These are phyloP conservation scores for Agrostemma githago DNA, from an alignment of 148 eudicot species.

Conservation along the genomic window DNA sequence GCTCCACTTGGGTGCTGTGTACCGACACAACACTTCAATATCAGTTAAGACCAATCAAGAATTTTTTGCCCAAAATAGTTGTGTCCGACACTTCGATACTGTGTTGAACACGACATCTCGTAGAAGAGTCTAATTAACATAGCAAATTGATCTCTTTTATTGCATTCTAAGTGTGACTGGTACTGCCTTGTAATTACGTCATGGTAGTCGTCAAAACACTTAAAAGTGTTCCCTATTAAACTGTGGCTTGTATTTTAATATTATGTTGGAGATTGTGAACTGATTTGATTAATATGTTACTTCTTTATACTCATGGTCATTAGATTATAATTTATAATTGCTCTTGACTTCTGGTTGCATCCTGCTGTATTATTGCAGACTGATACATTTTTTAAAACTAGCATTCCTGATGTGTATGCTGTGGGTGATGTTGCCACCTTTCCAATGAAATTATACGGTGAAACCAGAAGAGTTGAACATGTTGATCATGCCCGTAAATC, in stretches of 20 bases:
- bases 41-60: no score
- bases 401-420: constrained; percentile 81
- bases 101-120: no score
- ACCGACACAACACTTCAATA: no score
- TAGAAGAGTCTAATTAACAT: no score
- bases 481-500: constrained; percentile 98
- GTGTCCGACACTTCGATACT: no score
- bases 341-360: constrained; percentile 7
- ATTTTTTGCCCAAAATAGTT: no score
- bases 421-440: constrained; percentile 97
- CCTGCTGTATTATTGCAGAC: constrained; percentile 50
- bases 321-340: neutral
- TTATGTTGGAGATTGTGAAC: neutral
- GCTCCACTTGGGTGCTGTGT: no score
- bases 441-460: constrained; percentile 85
- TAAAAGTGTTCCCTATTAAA: neutral
- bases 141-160: neutral
- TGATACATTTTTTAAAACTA: constrained; percentile 85
- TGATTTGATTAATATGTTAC: neutral
- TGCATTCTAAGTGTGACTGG: neutral
- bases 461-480: constrained; percentile 88
- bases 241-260: neutral
- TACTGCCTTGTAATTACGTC: neutral
- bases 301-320: neutral
- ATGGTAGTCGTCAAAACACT: neutral